These are phyloP conservation scores for Vitis cinerea DNA, from an alignment of 164 flowering plant species.

Conservation along the genomic window DNA sequence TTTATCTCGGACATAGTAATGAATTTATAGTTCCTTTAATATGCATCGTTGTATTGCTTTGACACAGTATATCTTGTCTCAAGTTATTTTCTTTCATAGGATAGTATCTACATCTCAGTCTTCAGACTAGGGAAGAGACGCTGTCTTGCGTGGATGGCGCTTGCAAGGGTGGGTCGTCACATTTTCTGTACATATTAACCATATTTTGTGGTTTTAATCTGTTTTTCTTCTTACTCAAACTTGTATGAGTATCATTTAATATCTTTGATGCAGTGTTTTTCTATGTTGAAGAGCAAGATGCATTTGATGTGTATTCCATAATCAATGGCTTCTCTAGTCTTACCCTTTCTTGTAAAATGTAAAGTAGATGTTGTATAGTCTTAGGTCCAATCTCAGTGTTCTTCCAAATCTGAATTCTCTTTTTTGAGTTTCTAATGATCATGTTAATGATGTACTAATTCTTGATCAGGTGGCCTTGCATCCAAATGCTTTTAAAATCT, in stretches of 20 bases:
- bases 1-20: too few relatives aligned
- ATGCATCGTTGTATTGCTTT: too few relatives aligned
- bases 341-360: constrained; percentile 42
- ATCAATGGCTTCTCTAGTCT: constrained; percentile 54
- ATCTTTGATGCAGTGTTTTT: constrained; percentile 84
- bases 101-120: too few relatives aligned
- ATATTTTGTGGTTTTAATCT: too few relatives aligned
- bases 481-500: constrained; percentile 85
- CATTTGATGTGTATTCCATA: constrained; percentile 82
- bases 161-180: too few relatives aligned
- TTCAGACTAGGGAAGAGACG: too few relatives aligned
- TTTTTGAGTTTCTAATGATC: constrained; percentile 32
- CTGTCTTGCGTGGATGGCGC: too few relatives aligned
- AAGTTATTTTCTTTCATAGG: too few relatives aligned
- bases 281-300: constrained; percentile 85
- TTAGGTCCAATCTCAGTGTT: constrained; percentile 88
- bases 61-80: too few relatives aligned
- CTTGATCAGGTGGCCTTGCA: constrained; percentile 60
- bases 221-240: not conserved
- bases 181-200: too few relatives aligned
- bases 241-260: constrained; percentile 73
- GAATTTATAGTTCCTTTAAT: too few relatives aligned
- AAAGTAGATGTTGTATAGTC: constrained; percentile 61
- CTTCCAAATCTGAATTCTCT: constrained; percentile 81
- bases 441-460: constrained; percentile 28